Base-by-base conservation (phyloP, 768 basidiomycete genomes). In the Chiua virens region DNA sequence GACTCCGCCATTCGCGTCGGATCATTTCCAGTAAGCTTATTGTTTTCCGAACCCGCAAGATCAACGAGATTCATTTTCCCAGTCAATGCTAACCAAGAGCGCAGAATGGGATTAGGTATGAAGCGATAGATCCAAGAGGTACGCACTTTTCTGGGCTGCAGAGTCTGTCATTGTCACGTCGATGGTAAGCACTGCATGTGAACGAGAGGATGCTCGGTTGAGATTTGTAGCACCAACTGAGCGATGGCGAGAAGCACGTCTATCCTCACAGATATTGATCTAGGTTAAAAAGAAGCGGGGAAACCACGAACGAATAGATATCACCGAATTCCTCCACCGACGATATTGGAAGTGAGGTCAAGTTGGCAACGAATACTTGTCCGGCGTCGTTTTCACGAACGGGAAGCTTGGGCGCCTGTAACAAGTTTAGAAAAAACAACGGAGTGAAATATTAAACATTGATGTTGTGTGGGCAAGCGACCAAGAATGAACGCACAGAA, bases 31-130 rank as follows among this genome's bases (percentile, higher is more conserved):
- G 93, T 93, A 23, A 88, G 75, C 76, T 90, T 94, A 67, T 93
- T 94, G 62, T 93, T 93, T 71, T 95, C 92, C 0, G 89, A 92
- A 23, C 92, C 92, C 17, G 92, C 92, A 23, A 95, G 78, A 70
- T 95, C 92, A 11, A 93, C 89, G 9, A 94, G 79, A 56, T 90
- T 90, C 49, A 93, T 85, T 65, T 87, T 90, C 10, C 90, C 91
- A 3, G 76, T 79, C 43, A 86, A 65, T 38, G 79, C 89, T 90
- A 54, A 21, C 45, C 18, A 22, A 32, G 14, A 32, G 38, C 21
- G 17, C 3, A 2, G 3, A 36, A 43, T 28, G n/a, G 9, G 30
- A n/a, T 52, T 20, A 50, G 40, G 5, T 22, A 13, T 0, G 15
- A 2, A 15, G 1, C 7, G 3, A 2, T 4, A 22, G 11, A 30